These are phyloP conservation scores for Rhizopogon rudus DNA, from an alignment of 768 basidiomycete genomes.

Conservation along the genomic window DNA sequence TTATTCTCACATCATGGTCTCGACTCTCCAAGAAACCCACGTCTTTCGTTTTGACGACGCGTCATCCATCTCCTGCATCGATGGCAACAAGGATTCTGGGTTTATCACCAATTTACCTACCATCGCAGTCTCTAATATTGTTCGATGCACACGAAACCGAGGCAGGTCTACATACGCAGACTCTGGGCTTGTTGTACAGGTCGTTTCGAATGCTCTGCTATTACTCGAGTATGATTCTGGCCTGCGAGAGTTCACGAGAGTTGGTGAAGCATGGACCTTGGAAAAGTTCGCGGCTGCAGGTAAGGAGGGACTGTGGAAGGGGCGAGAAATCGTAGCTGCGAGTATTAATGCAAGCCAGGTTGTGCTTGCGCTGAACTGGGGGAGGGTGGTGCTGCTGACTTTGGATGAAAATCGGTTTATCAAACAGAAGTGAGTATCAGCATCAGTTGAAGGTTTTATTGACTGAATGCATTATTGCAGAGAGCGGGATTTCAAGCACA, in stretches of 20 bases:
- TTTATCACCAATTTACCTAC: conserved; percentile 52
- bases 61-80: conserved; percentile 14
- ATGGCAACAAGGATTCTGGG: conserved; percentile 40
- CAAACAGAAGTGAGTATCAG: conserved; percentile 6
- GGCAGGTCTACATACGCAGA: conserved; percentile 30
- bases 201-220: conserved; percentile 52
- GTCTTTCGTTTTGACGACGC: conserved; percentile 45
- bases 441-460: background rate
- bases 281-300: conserved; percentile 19
- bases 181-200: conserved; percentile 65
- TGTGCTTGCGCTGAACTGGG: conserved; percentile 52
- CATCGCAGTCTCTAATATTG: conserved; percentile 58
- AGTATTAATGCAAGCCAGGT: conserved; percentile 67
- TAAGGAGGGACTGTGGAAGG: conserved; percentile 16
- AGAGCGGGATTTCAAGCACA: conserved; percentile 19
- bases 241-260: conserved; percentile 35
- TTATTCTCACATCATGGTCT: conserved; percentile 55
- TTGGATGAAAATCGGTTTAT: conserved; percentile 37
- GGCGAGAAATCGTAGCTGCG: conserved; percentile 58
- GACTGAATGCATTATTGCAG: background rate
- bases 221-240: conserved; percentile 52
- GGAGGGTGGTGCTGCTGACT: conserved; percentile 46
- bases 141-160: conserved; percentile 18
- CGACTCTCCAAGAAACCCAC: conserved; percentile 51
- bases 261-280: conserved; percentile 37